phyloP scores from a whole-genome alignment of 2,329 filamentous ascomycete species.

The Arachnopeziza araneosa region DNA sequence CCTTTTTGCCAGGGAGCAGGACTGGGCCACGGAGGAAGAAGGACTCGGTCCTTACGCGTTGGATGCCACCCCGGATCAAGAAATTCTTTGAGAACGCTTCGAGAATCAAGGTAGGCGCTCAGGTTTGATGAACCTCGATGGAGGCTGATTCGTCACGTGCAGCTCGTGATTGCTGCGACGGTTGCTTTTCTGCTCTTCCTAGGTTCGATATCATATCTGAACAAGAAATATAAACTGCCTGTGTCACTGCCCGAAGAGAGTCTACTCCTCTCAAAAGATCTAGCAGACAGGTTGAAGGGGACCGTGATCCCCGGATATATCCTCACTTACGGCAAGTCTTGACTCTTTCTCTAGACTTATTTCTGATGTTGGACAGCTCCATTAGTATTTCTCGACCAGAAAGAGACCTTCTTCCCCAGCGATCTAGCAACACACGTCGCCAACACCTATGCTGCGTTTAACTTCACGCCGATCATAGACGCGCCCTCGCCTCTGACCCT shows the following conservation, averaged over 20 bases:
- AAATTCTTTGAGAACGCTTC: background rate
- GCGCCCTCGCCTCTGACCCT: conserved; percentile 35
- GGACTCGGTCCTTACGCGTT: background rate
- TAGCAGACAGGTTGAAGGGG: background rate
- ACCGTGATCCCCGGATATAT: conserved; percentile 36
- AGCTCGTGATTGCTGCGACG: conserved; percentile 14
- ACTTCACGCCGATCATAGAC: conserved; percentile 34
- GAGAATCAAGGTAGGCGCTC: background rate
- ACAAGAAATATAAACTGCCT: conserved; percentile 5
- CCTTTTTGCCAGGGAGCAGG: background rate
- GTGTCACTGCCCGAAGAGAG: conserved; percentile 8
- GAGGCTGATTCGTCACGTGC: conserved; percentile 5
- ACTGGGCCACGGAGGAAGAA: background rate
- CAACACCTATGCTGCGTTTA: conserved; percentile 38
- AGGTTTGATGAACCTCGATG: background rate
- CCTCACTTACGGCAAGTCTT: conserved; percentile 35
- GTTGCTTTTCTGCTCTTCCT: conserved; percentile 10
- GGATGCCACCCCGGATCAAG: background rate
- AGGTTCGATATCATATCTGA: conserved; percentile 5
- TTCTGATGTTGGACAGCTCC: conserved; percentile 35
- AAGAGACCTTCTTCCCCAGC: conserved; percentile 42
- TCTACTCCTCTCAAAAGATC: background rate
- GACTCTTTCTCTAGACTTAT: background rate
- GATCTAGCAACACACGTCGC: conserved; percentile 39
- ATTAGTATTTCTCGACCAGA: conserved; percentile 41